Conservation (phyloP, 805 yeast species). For the Saccharomycopsis selenospora region DNA sequence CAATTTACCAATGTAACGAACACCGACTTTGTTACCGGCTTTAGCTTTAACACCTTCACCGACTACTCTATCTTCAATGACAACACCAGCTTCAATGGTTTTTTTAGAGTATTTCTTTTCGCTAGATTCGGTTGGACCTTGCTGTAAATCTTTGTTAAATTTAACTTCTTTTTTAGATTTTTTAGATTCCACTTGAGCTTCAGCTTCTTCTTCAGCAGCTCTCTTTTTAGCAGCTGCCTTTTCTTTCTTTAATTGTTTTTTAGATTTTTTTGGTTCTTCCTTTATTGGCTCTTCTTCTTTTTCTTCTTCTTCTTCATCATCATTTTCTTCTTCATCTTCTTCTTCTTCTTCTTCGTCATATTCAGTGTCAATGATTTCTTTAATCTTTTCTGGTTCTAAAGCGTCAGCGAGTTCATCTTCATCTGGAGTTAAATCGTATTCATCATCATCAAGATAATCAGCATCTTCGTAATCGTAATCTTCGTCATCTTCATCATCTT, state of each 20-base stretch:
- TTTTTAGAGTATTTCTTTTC: conserved; percentile 58
- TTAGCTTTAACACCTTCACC: conserved; percentile 89
- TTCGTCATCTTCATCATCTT: conserved; percentile 40
- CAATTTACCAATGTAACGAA: conserved; percentile 96
- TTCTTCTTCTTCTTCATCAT: conserved; percentile 69
- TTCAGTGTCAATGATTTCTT: conserved; percentile 63
- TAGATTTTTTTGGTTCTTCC: conserved; percentile 25
- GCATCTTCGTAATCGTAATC: conserved; percentile 41
- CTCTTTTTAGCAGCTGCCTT: conserved; percentile 21
- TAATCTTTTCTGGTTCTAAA: conserved; percentile 63
- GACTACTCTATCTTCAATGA: conserved; percentile 82
- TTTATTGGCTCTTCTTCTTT: conserved; percentile 24
- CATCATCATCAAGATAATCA: conserved; percentile 36
- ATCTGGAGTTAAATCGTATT: conserved; percentile 66
- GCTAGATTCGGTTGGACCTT: conserved; percentile 66
- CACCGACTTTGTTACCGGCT: conserved; percentile 84
- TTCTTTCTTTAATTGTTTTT: conserved; percentile 29
- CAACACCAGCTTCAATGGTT: conserved; percentile 87
- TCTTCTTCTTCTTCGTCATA: conserved; percentile 24
- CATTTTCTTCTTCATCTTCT: conserved; percentile 18
- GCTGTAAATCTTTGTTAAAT: conserved; percentile 85
- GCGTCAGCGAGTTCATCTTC: conserved; percentile 61
- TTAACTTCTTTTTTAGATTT: conserved; percentile 48
- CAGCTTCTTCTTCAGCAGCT: conserved; percentile 12
- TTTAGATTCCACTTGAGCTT: conserved; percentile 15